These are phyloP conservation scores for Phyllosticta citribraziliensis DNA, from an alignment of 2,329 filamentous ascomycete species.

Conservation along the genomic window DNA sequence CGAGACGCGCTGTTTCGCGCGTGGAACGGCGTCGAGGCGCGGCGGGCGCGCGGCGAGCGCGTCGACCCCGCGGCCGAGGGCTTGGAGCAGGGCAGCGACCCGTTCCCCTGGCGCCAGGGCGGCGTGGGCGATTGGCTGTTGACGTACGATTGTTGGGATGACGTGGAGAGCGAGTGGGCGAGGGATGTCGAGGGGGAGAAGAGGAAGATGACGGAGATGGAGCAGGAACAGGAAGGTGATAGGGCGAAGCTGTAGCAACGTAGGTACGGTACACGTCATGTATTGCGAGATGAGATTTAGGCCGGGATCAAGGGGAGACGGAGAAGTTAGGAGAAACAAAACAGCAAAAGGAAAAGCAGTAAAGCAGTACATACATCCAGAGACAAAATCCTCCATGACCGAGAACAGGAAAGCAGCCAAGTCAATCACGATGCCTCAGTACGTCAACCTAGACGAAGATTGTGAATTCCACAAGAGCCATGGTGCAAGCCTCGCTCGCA, in stretches of 20 bases:
- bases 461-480: too few species aligned
- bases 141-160: constrained; percentile 25
- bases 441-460: too few species aligned
- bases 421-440: too few species aligned
- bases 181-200: constrained; percentile 12
- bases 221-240: background rate
- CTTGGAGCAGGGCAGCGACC: constrained; percentile 20
- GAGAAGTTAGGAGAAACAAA: too few species aligned
- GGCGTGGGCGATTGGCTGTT: constrained; percentile 27
- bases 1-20: constrained; percentile 33
- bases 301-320: too few species aligned
- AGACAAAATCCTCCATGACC: too few species aligned
- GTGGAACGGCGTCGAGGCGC: constrained; percentile 22
- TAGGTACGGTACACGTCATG: background rate
- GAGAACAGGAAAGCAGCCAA: too few species aligned
- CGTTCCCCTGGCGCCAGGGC: constrained; percentile 28
- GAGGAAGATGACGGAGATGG: background rate
- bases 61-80: constrained; percentile 15
- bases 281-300: too few species aligned
- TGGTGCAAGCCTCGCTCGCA: too few species aligned
- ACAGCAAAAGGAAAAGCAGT: too few species aligned
- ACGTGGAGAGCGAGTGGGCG: constrained; percentile 22
- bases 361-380: too few species aligned
- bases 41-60: constrained; percentile 15
- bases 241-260: constrained; percentile 2